Base-by-base conservation (phyloP, 2,329 filamentous ascomycete species). In the Penicillium palitans region DNA sequence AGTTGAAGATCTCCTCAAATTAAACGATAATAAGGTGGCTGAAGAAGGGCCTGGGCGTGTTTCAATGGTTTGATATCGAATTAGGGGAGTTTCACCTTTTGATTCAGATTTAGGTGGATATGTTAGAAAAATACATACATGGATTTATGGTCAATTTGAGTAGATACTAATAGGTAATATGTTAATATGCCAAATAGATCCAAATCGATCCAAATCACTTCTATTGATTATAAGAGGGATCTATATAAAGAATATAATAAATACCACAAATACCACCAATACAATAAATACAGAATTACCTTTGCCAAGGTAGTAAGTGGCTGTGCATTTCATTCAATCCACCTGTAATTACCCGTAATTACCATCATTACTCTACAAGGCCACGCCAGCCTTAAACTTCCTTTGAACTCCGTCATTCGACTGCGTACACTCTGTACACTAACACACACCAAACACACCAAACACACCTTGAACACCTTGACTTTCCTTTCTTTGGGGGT, bases 301-400 rank as follows among this genome's bases (percentile, higher is more conserved):
- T 2, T 2, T 15, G 1, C 13, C n/a, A 13, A 29, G 24, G n/a
- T 25, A 15, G 24, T 15, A 7, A 27, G 13, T 17, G 19, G 39
- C 27, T 10, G 39, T 25, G 39, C 50, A 33, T 35, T 21, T 42
- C 8, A 19, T 51, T 4, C 13, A 15, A 10, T 19, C 6, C 39
- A 52, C 19, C 4, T 19, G 29, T 37, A 27, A 33, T 27, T 24
- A 41, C 33, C 9, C 4, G 42, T 57, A 42, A 21, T 37, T 49
- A 49, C 45, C 8, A 9, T 41, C 6, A 37, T 12, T 52, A 52
- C 47, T 44, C 31, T 8, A 29, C 46, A 66, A 66, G 60, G 62
- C 65, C 58, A 61, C 58, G 62, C 64, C 60, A 57, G 56, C 61
- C 35, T 29, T 5, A 19, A 46, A 45, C 58, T 51, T 44, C 45